These are phyloP conservation scores for Blepharisma undulans DNA, from an alignment of 169 alveolate genomes.

Conservation along the genomic window DNA sequence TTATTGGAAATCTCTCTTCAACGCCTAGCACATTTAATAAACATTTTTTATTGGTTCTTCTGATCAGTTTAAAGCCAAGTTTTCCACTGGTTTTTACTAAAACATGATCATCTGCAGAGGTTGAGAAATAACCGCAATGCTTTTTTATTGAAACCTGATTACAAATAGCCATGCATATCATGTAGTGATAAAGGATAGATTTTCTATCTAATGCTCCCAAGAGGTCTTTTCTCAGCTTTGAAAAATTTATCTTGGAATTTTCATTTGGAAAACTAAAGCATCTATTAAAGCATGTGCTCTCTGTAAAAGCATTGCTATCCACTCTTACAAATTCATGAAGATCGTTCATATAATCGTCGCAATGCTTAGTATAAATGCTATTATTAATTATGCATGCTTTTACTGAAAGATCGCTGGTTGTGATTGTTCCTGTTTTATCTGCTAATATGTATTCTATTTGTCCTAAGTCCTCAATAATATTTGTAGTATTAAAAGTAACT, in stretches of 20 bases:
- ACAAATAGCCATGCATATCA: constrained; percentile 32
- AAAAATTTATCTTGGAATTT: not conserved
- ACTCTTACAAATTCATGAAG: not conserved
- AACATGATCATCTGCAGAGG: constrained; percentile 3
- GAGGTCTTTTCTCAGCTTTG: not conserved
- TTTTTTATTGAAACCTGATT: not conserved
- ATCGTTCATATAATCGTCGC: not conserved
- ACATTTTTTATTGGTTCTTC: not conserved
- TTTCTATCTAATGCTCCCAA: not conserved
- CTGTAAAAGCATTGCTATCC: not conserved
- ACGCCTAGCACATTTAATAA: not conserved
- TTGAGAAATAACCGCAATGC: not conserved
- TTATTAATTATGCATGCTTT: not conserved
- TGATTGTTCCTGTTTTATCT: constrained; percentile 98
- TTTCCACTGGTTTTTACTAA: not conserved
- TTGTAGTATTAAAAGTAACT: not conserved
- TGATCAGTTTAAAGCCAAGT: constrained; percentile 5
- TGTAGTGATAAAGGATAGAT: not conserved
- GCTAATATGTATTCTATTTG: constrained; percentile 94
- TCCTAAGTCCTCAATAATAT: constrained; percentile 94
- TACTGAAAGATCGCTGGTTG: constrained; percentile 92
- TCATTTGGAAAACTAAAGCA: not conserved
- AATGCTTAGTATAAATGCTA: not conserved
- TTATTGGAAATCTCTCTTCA: not conserved
- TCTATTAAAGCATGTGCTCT: not conserved